Conservation (phyloP, 1,284 basidiomycete species). For the Sutorius eximius region DNA sequence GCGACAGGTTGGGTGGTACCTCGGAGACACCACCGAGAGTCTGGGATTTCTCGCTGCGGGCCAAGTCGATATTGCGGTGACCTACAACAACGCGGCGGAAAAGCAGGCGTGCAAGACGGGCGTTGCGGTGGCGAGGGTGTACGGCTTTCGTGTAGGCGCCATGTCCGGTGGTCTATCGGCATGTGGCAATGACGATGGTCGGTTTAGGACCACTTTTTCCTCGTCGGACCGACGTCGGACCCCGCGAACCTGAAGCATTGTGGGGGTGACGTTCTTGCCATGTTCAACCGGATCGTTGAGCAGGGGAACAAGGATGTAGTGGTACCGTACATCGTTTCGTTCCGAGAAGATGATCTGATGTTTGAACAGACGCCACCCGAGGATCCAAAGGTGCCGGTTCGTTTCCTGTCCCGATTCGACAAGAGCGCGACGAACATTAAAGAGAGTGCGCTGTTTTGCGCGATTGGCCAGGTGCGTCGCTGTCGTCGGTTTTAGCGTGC, state of each 20-base stretch:
- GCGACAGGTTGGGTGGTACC: conserved; percentile 47
- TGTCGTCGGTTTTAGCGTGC: not conserved
- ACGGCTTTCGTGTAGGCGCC: conserved; percentile 43
- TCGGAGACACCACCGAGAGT: conserved; percentile 51
- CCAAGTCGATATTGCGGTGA: conserved; percentile 46
- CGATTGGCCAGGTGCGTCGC: conserved; percentile 45
- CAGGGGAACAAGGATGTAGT: conserved; percentile 26
- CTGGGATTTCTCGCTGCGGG: conserved; percentile 40
- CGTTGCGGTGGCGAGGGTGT: conserved; percentile 34
- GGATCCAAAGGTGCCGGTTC: conserved; percentile 34
- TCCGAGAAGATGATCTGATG: not conserved
- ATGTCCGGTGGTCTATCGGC: conserved; percentile 38
- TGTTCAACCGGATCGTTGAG: conserved; percentile 25
- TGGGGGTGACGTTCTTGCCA: conserved; percentile 9
- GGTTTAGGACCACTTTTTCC: conserved; percentile 26
- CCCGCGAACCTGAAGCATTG: conserved; percentile 13
- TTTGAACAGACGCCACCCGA: conserved; percentile 17
- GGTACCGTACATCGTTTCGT: conserved; percentile 4
- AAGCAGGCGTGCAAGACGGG: conserved; percentile 31
- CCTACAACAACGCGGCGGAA: conserved; percentile 52
- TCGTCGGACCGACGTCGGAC: conserved; percentile 22
- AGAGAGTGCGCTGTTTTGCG: conserved; percentile 47
- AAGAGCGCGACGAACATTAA: conserved; percentile 59
- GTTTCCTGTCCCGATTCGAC: conserved; percentile 53
- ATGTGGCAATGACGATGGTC: not conserved